Base-by-base conservation (phyloP, 306 rosid species). In the Medicago ruthenica region DNA sequence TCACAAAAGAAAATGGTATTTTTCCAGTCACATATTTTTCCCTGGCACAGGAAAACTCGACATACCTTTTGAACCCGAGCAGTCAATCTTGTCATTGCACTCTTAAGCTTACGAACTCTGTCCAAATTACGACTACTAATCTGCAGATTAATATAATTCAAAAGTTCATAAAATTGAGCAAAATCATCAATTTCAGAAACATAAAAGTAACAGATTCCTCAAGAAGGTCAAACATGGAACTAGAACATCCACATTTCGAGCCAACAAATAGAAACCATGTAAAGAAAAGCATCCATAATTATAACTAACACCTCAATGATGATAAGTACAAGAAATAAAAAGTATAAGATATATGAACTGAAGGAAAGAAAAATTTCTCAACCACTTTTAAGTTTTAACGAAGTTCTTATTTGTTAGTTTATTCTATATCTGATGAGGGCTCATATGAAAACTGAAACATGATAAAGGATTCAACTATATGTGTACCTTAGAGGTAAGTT, bases 51-150 rank as follows among this genome's bases (percentile, higher is more conserved):
- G 31, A 72, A 66, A 27, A 78, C 65, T 42, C 6, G 24, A 53
- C 80, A 21, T 78, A 94, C 98, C 97, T 95, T 95, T 85, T 95
- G 98, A 61, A 95, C 98, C 75, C 98, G 84, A 57, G 95, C 98
- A 61, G 96, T 95, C 91, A 95, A 78, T 90, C 98, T 90, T 15
- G 98, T 95, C 97, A 95, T 95, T 70, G 95, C 95, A 87, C 98
- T 90, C 85, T 94, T 94, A 85, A 92, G 54, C 83, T 92, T 94
- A 82, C 97, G 97, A 78, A 94, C 98, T 79, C 95, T 87, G 83
- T 94, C 97, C 95, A 94, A 86, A 86, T 94, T 94, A 80, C 98
- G 96, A 80, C 96, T 92, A 72, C 96, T 87, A 83, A 94, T 90
- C 98, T 94, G 88, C 80, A 76, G 67, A 76, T 39, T 14, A 45